These are phyloP conservation scores for Lathyrus oleraceus DNA, from an alignment of 306 rosid species.

Conservation along the genomic window DNA sequence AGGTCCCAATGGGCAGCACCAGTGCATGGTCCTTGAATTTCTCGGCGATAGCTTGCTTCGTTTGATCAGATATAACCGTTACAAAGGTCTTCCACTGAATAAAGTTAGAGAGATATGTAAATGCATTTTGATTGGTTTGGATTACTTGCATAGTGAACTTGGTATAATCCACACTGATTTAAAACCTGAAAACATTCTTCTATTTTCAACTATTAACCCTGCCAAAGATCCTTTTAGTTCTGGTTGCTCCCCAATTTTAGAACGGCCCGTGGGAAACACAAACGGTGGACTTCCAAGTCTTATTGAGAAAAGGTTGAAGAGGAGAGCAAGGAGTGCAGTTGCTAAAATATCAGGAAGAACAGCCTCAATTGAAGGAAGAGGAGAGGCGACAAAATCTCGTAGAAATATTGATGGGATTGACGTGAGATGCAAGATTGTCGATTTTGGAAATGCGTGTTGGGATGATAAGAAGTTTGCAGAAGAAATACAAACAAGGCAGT, in stretches of 20 bases:
- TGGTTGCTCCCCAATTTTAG: constrained; percentile 63
- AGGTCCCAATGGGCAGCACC: constrained; percentile 98
- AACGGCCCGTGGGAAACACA: constrained; percentile 74
- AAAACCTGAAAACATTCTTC: constrained; percentile 94
- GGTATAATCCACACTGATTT: constrained; percentile 88
- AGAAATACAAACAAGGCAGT: constrained; percentile 96
- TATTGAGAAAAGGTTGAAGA: constrained; percentile 78
- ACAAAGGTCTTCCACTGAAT: constrained; percentile 71
- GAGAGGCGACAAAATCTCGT: constrained; percentile 49
- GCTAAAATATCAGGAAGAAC: constrained; percentile 82
- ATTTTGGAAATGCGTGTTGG: constrained; percentile 96
- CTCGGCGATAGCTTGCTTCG: constrained; percentile 97
- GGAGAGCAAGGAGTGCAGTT: constrained; percentile 88
- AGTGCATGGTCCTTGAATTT: constrained; percentile 94
- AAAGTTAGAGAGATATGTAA: constrained; percentile 87
- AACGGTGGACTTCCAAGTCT: constrained; percentile 68
- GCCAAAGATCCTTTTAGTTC: constrained; percentile 81
- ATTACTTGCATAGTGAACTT: constrained; percentile 87
- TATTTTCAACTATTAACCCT: constrained; percentile 73
- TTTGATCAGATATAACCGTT: constrained; percentile 69
- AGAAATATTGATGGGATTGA: constrained; percentile 71
- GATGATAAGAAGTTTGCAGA: constrained; percentile 65
- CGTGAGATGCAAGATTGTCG: constrained; percentile 89
- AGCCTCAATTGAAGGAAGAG: constrained; percentile 68
- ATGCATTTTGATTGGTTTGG: constrained; percentile 77